These are phyloP conservation scores for Fomitopsis serialis DNA, from an alignment of 768 basidiomycete genomes.

Conservation along the genomic window DNA sequence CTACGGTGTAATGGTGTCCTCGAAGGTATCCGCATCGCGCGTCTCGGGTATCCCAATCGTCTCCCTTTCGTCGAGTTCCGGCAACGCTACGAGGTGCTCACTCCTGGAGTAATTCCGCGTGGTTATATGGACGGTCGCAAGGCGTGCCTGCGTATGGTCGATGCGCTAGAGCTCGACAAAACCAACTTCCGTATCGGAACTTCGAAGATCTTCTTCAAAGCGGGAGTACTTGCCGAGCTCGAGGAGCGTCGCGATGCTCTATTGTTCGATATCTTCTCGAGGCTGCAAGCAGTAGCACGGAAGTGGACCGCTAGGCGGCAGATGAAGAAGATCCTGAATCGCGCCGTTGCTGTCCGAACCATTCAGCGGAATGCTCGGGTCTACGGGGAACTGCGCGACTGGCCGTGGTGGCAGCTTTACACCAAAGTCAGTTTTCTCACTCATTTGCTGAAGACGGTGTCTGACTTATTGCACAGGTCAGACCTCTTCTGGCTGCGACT, in stretches of 20 bases:
- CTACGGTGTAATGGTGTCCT: constrained; percentile 97
- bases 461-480: constrained; percentile 46
- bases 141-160: constrained; percentile 88
- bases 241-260: constrained; percentile 88
- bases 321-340: constrained; percentile 91
- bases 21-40: constrained; percentile 96
- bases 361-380: constrained; percentile 93
- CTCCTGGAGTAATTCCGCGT: constrained; percentile 85
- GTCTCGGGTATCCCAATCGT: constrained; percentile 95
- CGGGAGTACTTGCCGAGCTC: constrained; percentile 92
- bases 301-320: constrained; percentile 85
- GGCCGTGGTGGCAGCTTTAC: constrained; percentile 99
- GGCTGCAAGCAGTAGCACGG: constrained; percentile 80
- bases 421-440: constrained; percentile 56
- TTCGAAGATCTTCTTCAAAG: constrained; percentile 99
- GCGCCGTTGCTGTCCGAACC: constrained; percentile 84
- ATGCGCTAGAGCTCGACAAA: constrained; percentile 82
- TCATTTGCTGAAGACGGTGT: background rate
- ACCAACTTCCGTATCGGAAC: constrained; percentile 86
- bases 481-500: constrained; percentile 89
- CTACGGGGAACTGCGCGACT: constrained; percentile 85
- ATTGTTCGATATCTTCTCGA: constrained; percentile 86
- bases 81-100: constrained; percentile 93
- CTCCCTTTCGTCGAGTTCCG: constrained; percentile 97
- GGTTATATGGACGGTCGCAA: constrained; percentile 99